Evolutionary conservation across 177 flowering plant species (phyloP).

Genomic region (Vitis hybrid): DNA sequence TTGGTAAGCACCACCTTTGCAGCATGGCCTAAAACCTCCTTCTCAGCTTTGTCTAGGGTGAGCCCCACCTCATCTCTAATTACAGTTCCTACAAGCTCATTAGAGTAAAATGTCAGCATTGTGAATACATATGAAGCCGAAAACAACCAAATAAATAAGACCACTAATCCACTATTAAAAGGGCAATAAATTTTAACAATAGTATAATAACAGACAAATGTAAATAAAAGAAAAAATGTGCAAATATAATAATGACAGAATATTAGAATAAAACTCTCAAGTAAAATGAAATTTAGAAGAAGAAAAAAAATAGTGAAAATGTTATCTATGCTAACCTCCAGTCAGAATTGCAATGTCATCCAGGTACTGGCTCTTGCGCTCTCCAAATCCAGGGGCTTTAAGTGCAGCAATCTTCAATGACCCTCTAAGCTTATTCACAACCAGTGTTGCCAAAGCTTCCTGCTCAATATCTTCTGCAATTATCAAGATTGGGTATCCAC

Average conservation of each 20-base stretch:
- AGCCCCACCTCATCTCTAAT: slow-evolving; percentile 94
- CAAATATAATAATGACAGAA: too few relatives aligned
- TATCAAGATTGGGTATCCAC: slow-evolving; percentile 76
- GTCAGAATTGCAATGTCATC: slow-evolving; percentile 96
- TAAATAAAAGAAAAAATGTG: too few relatives aligned
- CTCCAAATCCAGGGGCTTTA: slow-evolving; percentile 98
- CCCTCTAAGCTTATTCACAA: slow-evolving; percentile 93
- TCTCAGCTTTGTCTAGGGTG: slow-evolving; percentile 79
- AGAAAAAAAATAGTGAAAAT: neutral
- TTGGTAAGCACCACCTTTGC: slow-evolving; percentile 93
- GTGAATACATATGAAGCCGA: neutral
- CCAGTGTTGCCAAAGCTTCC: slow-evolving; percentile 95
- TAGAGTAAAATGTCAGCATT: neutral
- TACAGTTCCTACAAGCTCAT: slow-evolving; percentile 62
- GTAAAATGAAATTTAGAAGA: neutral
- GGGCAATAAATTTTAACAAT: too few relatives aligned
- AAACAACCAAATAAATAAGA: too few relatives aligned
- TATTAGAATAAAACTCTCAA: neutral
- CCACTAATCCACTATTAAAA: too few relatives aligned
- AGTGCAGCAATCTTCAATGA: slow-evolving; percentile 90
- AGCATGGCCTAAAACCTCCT: slow-evolving; percentile 87
- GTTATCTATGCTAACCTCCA: slow-evolving; percentile 49
- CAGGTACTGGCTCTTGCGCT: slow-evolving; percentile 92
- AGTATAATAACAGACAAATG: too few relatives aligned
- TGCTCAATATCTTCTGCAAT: slow-evolving; percentile 97